Conservation (phyloP, 1,284 basidiomycete species). For the Apiotrichum sp. region DNA sequence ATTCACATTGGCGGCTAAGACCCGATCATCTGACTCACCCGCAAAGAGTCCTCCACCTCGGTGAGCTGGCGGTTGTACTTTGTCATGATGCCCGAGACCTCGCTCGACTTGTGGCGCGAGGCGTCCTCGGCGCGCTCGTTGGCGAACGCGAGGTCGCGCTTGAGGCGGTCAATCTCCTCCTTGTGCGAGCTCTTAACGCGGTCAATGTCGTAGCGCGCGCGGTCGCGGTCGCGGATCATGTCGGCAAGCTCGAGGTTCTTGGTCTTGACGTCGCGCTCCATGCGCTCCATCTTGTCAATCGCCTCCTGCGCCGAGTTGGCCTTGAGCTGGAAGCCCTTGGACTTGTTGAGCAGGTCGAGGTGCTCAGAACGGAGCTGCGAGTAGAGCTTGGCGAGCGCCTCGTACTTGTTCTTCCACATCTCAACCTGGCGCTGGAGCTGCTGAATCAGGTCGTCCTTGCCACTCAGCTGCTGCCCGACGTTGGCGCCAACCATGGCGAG, state of each 20-base stretch:
- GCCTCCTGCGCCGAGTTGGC: conserved; percentile 98
- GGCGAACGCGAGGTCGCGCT: conserved; percentile 91
- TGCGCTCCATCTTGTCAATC: conserved; percentile 98
- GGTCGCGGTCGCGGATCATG: conserved; percentile 96
- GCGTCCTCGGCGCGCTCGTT: conserved; percentile 97
- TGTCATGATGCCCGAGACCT: conserved; percentile 77
- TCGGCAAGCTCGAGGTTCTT: conserved; percentile 98
- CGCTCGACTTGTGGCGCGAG: conserved; percentile 81
- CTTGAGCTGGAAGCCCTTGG: conserved; percentile 96
- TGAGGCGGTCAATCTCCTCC: conserved; percentile 88
- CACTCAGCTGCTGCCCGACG: conserved; percentile 76
- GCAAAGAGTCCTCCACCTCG: conserved; percentile 88
- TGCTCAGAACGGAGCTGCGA: conserved; percentile 96
- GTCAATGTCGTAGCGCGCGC: conserved; percentile 95
- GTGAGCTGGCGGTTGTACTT: conserved; percentile 96
- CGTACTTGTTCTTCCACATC: conserved; percentile 98
- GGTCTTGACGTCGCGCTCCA: conserved; percentile 95
- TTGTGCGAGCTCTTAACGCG: conserved; percentile 90
- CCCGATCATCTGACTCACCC: conserved; percentile 63
- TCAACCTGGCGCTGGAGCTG: conserved; percentile 96
- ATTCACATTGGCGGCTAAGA: not conserved
- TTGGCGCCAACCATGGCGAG: conserved; percentile 71
- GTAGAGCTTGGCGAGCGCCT: conserved; percentile 96
- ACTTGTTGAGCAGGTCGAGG: conserved; percentile 92
- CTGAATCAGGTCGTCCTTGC: conserved; percentile 93